Percentiles rank a stretch among this genome's conserved stretches.
phyloP scores from a whole-genome alignment of 495 filamentous ascomycete species.

The Neurospora tetrasperma region DNA sequence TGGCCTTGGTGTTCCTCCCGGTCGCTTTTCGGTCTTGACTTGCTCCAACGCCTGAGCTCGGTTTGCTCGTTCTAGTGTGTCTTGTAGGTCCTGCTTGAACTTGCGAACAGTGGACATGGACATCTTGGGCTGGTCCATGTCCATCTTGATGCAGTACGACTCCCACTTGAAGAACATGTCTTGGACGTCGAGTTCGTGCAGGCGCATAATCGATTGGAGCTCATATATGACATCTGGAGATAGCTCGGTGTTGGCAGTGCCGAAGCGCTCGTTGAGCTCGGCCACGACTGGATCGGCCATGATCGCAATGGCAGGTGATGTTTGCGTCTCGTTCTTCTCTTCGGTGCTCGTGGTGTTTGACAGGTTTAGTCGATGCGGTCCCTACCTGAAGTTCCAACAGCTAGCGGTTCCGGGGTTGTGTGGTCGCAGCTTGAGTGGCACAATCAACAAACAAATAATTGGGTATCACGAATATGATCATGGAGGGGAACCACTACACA shows the following conservation, averaged over 20 bases:
- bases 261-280: conserved; percentile 65
- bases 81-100: conserved; percentile 81
- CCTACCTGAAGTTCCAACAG: background rate
- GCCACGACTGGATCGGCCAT: conserved; percentile 43
- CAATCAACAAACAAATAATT: background rate
- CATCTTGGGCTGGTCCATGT: conserved; percentile 57
- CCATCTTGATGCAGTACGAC: conserved; percentile 89
- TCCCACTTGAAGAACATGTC: conserved; percentile 98
- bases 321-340: background rate
- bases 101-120: conserved; percentile 55
- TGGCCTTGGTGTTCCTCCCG: conserved; percentile 54
- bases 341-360: background rate
- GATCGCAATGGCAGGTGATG: background rate
- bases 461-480: background rate
- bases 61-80: conserved; percentile 61
- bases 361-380: conserved; percentile 1
- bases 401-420: background rate
- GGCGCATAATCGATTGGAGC: conserved; percentile 69
- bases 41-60: conserved; percentile 33
- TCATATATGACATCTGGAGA: conserved; percentile 66
- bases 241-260: conserved; percentile 38
- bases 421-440: background rate
- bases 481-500: background rate
- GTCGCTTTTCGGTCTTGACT: conserved; percentile 51
- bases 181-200: conserved; percentile 64